Base-by-base conservation (phyloP, 2,329 filamentous ascomycete genomes). In the Trichoderma afroharzianum region DNA sequence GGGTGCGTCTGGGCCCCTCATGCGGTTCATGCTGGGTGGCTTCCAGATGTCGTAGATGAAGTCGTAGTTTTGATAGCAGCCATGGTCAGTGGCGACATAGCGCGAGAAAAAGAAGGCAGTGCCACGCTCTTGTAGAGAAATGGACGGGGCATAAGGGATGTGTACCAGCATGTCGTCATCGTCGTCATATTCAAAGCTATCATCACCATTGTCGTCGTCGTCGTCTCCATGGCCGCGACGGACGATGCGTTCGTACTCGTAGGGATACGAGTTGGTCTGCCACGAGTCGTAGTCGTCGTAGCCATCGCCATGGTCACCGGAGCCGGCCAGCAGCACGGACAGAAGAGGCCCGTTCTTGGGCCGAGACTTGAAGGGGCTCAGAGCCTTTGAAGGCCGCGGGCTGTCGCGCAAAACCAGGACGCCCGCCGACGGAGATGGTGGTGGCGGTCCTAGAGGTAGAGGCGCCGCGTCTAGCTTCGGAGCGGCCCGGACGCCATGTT, bases 1-100 rank as follows among this genome's bases (percentile, higher is more conserved):
- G 7, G 71, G 32, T 33, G 64, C 61, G 74, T 87, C 86, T 14
- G 82, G 72, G 15, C 81, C 76, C 32, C 78, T 76, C 5, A 80
- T 77, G 3, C 79, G 74, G 11, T 74, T 72, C 5, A 78, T 76
- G n/a, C 77, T 77, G 7, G 79, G 81, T 0, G 85, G 84, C 71
- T 82, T 85, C 85, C 85, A 86, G 8, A 88, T 80, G 53, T 88
- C 85, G 70, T 83, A 85, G 70, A 88, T 80, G 75, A 86, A 87
- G 74, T 87, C 84, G 68, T 87, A 87, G 70, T 85, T 85, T 58
- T 87, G 85, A 73, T 84, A 82, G 33, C 81, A 83, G 6, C 83
- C 83, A 74, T 84, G 81, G 69, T 85, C 82, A 12, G 83, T 78
- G n/a, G 81, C 81, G 3, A 87, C 85, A 73, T 86, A 86, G 47